Evolutionary conservation across 192 early-diverging fungal genomes (phyloP).

Genomic region (Coemansia biformis): DNA sequence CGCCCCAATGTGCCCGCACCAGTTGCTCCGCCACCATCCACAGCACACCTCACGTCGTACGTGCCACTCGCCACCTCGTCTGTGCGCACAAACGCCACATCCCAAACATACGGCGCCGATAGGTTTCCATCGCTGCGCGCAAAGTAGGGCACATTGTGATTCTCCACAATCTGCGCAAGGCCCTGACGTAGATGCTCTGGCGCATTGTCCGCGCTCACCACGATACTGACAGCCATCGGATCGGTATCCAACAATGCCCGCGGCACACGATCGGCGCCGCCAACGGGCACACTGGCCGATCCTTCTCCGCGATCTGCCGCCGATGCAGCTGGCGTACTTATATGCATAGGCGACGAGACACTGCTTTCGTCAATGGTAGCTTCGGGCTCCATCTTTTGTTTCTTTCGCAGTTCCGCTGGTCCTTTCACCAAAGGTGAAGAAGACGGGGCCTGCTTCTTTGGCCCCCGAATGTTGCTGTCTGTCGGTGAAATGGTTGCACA

Average conservation of each 20-base stretch:
- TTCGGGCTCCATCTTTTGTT: constrained; percentile 26
- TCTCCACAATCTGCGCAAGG: constrained; percentile 22
- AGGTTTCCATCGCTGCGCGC: background rate
- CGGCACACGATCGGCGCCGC: background rate
- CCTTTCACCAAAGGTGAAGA: too few relatives aligned
- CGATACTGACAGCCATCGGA: constrained; percentile 24
- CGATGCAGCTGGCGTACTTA: constrained; percentile 15
- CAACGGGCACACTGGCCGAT: too few relatives aligned
- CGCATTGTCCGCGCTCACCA: constrained; percentile 19
- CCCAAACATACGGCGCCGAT: constrained; percentile 12
- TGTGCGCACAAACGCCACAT: constrained; percentile 26
- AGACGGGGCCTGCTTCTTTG: constrained; percentile 4
- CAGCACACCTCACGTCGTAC: constrained; percentile 13
- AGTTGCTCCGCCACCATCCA: background rate
- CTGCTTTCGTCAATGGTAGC: constrained; percentile 5
- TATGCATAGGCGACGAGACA: constrained; percentile 34
- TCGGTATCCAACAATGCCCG: constrained; percentile 28
- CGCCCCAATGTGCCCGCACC: too few relatives aligned
- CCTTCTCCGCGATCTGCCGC: background rate
- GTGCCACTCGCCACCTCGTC: constrained; percentile 9
- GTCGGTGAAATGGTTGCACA: too few relatives aligned
- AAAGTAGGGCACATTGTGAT: constrained; percentile 37
- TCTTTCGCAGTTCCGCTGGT: too few relatives aligned
- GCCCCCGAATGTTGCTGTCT: background rate
- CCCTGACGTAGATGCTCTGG: constrained; percentile 31